Evolutionary conservation across 768 basidiomycete genomes (phyloP), one percentile per base, ranked within the genome.

Genomic region (Cystofilobasidium ferigula): DNA sequence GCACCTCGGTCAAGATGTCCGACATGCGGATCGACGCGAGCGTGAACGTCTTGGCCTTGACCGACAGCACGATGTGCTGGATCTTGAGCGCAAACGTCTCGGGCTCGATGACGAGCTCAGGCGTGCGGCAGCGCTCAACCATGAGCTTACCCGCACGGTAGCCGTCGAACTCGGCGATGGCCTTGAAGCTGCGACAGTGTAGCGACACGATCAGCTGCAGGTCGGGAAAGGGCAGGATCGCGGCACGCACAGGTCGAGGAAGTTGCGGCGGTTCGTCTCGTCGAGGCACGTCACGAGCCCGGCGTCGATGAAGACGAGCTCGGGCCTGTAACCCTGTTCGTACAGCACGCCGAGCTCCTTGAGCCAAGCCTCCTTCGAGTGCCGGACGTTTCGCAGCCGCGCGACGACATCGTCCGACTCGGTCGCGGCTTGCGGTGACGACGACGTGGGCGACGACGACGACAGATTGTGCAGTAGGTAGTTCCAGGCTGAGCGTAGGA

Each of bases 81-180:
- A 98, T 95, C 79, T 91, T 93, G 61, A 99, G 81, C 32, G 94
- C 93, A 74, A 98, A 99, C 5, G 87, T 94, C 78, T 98, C 93
- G 2, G 86, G 82, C 70, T 99, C 91, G 65, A 93, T 79, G 7
- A 86, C 92, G 40, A 94, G 81, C 67, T 94, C 87, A 1, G 95
- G 95, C 18, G 87, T 82, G 24, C 89, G 86, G 71, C 91, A 97
- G 32, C 93, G 86, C 76, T 91, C 88, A 61, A 98, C 83, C 94
- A 99, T 98, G 61, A 99, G 84, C 69, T 89, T 85, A 0, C 95
- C 95, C 1, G 89, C 85, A 34, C 57, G 38, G 77, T 98, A 98
- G 0, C 95, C 95, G 74, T 99, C 95, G 68, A 99, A 99, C 71
- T 92, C 86, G 38, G 95, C 94, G 40, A 99, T 82, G 4, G 94